These are phyloP conservation scores for Aethionema arabicum DNA, from an alignment of 345 rosid genomes.

Conservation along the genomic window DNA sequence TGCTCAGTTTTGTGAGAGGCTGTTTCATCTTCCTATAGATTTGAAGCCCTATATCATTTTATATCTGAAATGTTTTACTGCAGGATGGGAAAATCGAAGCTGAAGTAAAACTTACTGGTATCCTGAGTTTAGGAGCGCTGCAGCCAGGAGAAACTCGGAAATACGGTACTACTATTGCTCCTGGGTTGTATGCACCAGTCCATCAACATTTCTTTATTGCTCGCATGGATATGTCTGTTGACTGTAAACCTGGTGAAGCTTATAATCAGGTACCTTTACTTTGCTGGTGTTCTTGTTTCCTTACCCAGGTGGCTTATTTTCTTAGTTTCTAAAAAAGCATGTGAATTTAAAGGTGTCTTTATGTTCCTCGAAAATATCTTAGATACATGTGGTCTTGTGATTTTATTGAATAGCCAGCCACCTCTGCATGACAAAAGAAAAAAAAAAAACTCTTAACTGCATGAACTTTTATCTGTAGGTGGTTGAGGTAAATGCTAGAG, in stretches of 20 bases:
- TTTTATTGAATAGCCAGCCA: not conserved
- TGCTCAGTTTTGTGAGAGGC: no score
- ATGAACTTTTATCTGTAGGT: constrained; percentile 49
- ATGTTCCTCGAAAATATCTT: not conserved
- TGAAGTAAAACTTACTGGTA: constrained; percentile 87
- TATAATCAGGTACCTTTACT: constrained; percentile 62
- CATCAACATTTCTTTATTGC: constrained; percentile 94
- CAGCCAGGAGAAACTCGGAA: constrained; percentile 86
- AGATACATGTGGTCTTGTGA: constrained; percentile 17
- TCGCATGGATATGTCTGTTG: constrained; percentile 92
- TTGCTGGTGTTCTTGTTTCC: not conserved
- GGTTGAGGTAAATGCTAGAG: constrained; percentile 72
- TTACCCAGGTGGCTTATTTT: not conserved
- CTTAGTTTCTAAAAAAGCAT: constrained; percentile 20
- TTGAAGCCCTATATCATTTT: constrained; percentile 12
- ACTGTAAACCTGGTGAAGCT: constrained; percentile 89
- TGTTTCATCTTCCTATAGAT: constrained; percentile 10
- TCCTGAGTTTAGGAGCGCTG: constrained; percentile 89
- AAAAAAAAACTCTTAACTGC: not conserved
- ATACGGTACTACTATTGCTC: constrained; percentile 90
- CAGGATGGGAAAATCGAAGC: constrained; percentile 97
- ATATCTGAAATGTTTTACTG: constrained; percentile 27
- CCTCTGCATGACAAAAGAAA: not conserved
- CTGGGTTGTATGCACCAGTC: constrained; percentile 86
- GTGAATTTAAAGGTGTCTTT: not conserved